These are phyloP conservation scores for Suhomyces kunorum DNA, from an alignment of 1,139 yeast species.

Conservation along the genomic window DNA sequence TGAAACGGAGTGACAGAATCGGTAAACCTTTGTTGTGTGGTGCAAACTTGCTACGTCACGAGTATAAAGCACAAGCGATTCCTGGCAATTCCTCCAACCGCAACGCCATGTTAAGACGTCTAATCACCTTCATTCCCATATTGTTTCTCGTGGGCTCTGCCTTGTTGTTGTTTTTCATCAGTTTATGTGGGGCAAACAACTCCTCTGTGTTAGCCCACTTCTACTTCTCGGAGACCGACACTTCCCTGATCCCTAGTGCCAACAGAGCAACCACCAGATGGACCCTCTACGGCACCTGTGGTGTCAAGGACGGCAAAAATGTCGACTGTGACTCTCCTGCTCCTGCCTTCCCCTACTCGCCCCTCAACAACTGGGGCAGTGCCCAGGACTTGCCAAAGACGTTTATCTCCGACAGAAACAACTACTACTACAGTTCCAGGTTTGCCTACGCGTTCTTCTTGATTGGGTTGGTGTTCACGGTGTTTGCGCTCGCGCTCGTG, in stretches of 20 bases:
- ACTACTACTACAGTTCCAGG: slow-evolving; percentile 64
- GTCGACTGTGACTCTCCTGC: slow-evolving; percentile 45
- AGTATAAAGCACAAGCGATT: background rate
- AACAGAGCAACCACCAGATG: slow-evolving; percentile 53
- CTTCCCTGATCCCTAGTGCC: slow-evolving; percentile 55
- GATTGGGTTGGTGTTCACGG: slow-evolving; percentile 58
- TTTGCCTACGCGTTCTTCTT: slow-evolving; percentile 69
- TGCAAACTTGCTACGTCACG: background rate
- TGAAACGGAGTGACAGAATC: slow-evolving; percentile 1
- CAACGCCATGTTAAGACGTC: slow-evolving; percentile 17
- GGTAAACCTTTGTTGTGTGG: background rate
- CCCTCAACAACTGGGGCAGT: slow-evolving; percentile 55
- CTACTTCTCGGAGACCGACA: slow-evolving; percentile 73
- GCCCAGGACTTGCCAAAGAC: slow-evolving; percentile 46
- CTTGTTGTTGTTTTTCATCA: slow-evolving; percentile 60
- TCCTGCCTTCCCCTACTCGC: slow-evolving; percentile 71
- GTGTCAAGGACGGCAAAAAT: slow-evolving; percentile 37
- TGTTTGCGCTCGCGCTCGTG: slow-evolving; percentile 39
- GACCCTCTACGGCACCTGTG: slow-evolving; percentile 73
- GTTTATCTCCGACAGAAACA: slow-evolving; percentile 46
- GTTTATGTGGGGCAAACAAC: slow-evolving; percentile 61
- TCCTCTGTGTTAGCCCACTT: slow-evolving; percentile 51
- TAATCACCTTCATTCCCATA: slow-evolving; percentile 29
- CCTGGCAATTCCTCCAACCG: background rate
- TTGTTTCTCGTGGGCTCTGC: slow-evolving; percentile 41